Evolutionary conservation across 1,139 yeast species (phyloP), one percentile per base, ranked within the genome.

Genomic region (Scheffersomyces cryptocercus): DNA sequence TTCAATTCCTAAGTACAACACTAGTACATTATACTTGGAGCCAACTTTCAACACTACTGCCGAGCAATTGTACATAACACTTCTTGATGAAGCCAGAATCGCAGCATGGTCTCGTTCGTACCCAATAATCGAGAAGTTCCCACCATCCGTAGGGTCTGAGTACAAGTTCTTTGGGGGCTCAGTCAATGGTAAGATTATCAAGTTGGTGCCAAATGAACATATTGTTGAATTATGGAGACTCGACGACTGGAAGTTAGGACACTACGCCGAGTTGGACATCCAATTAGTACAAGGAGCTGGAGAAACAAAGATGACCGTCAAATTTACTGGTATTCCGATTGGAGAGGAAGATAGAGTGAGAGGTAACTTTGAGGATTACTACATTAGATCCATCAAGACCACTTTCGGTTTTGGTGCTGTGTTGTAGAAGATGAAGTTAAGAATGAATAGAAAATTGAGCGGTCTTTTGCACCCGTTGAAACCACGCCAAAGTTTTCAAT

Each of bases 371-470:
- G 90, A 89, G 55, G 90, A 88, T 51, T 88, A 89, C 65, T 93
- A 93, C 62, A 83, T 91, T 45, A 83, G 85, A 64, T 80, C 96
- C 8, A 90, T 93, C 60, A 93, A 90, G 72, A 61, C 89, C 37
- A 86, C 97, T 0, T 93, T 93, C 66, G 98, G 99, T 1, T 91
- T 87, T 64, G 98, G 95, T 15, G 87, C 89, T n/a, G 90, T 86
- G 11, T 68, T 85, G 49, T 84, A 68, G 52, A 29, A n/a, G 33
- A 13, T 10, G n/a, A 6, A 6, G 5, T 14, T 31, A 31, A 24
- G 15, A 31, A n/a, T 31, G 35, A 31, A 31, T 31, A 31, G 24
- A 31, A 31, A 10, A 5, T 31, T 14, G 20, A 31, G 15, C 14
- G 14, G 15, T 14, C 26, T 20, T 20, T 20, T 20, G 26, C 26